Percentiles rank a stretch among this genome's conserved stretches.
These are phyloP conservation scores for Globisporangium okanoganense DNA, from an alignment of 352 stramenopile genomes.

Conservation along the genomic window DNA sequence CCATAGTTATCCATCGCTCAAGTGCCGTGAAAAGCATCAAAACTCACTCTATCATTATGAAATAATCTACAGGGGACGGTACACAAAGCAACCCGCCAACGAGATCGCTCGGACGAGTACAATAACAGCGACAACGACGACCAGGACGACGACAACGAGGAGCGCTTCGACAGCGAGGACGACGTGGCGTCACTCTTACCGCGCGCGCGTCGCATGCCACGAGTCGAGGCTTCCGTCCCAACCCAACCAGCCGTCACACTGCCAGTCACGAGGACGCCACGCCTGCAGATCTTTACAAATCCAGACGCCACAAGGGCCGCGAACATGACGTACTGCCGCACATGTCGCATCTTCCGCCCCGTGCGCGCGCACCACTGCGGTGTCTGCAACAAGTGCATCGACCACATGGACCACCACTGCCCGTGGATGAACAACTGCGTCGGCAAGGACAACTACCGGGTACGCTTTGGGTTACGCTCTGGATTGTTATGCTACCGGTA, in stretches of 20 bases:
- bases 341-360: constrained; percentile 47
- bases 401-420: constrained; percentile 98
- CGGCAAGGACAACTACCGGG: constrained; percentile 94
- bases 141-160: not conserved
- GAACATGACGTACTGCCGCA: constrained; percentile 41
- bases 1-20: not conserved
- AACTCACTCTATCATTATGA: constrained; percentile 20
- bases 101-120: constrained; percentile 7
- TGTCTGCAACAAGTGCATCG: constrained; percentile 89
- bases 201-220: constrained; percentile 17
- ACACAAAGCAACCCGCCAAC: not conserved
- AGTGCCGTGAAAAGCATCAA: not conserved
- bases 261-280: constrained; percentile 11
- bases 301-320: constrained; percentile 1
- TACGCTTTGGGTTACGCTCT: constrained; percentile 17
- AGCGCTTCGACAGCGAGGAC: not conserved
- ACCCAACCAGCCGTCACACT: not conserved
- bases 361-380: constrained; percentile 58
- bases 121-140: constrained; percentile 18
- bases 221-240: not conserved
- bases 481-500: not conserved
- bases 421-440: constrained; percentile 99
- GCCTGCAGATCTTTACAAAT: constrained; percentile 23
- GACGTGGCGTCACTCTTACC: constrained; percentile 18
- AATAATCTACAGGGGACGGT: constrained; percentile 5